Conservation (phyloP, 495 filamentous ascomycete species). For the Penicillium nucicola region DNA sequence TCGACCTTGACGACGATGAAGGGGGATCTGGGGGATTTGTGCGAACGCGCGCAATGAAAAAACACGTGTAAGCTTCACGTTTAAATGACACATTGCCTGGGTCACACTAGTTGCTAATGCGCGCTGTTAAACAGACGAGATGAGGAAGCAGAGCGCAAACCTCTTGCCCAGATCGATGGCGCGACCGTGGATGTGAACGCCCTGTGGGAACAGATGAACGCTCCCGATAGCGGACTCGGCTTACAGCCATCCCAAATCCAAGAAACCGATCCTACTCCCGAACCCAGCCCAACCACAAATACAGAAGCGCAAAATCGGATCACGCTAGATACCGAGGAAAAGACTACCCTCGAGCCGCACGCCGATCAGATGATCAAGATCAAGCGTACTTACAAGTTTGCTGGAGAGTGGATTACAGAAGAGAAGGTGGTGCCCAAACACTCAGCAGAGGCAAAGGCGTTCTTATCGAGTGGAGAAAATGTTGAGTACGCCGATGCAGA, state of each 20-base stretch:
- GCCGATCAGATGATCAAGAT: constrained; percentile 67
- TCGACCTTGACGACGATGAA: constrained; percentile 51
- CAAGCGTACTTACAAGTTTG: constrained; percentile 85
- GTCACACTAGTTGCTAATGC: constrained; percentile 8
- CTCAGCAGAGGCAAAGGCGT: constrained; percentile 79
- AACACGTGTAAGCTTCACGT: constrained; percentile 42
- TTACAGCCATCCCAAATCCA: constrained; percentile 12
- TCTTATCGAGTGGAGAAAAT: constrained; percentile 54
- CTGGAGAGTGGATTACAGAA: constrained; percentile 79
- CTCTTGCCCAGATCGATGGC: constrained; percentile 58
- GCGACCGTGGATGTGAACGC: constrained; percentile 88
- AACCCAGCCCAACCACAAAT: constrained; percentile 11
- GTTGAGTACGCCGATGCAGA: constrained; percentile 38
- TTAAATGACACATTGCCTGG: background rate
- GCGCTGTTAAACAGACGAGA: constrained; percentile 47
- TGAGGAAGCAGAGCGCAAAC: constrained; percentile 49
- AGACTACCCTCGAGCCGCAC: constrained; percentile 13
- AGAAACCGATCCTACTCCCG: constrained; percentile 12
- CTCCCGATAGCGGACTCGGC: constrained; percentile 25
- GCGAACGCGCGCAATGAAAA: constrained; percentile 74
- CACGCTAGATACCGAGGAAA: constrained; percentile 10
- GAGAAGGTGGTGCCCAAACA: constrained; percentile 74
- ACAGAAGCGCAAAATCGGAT: constrained; percentile 21
- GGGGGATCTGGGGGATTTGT: constrained; percentile 76
- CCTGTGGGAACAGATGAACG: constrained; percentile 79